phyloP scores from a whole-genome alignment of 164 flowering plant species.

The Aristolochia californica region DNA sequence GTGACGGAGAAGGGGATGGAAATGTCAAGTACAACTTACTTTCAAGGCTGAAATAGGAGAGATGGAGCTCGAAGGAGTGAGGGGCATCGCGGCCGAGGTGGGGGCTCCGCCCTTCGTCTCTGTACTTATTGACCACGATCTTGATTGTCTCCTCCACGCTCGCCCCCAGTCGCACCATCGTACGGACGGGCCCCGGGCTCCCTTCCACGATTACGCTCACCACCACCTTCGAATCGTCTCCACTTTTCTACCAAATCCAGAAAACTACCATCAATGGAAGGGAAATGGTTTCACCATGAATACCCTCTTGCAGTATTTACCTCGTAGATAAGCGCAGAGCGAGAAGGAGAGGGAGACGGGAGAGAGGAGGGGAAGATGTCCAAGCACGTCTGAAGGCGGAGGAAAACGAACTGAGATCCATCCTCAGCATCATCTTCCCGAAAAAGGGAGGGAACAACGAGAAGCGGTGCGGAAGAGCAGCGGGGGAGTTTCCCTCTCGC shows the following conservation, averaged over 20 bases:
- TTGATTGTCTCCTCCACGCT: slow-evolving; percentile 66
- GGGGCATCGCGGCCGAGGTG: slow-evolving; percentile 21
- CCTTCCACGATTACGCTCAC: slow-evolving; percentile 79
- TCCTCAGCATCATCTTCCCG: not conserved
- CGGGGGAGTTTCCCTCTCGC: slow-evolving; percentile 18
- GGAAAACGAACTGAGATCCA: not conserved
- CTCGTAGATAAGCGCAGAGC: not conserved
- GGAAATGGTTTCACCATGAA: too few relatives aligned
- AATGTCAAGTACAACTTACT: slow-evolving; percentile 28
- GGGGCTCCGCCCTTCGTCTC: slow-evolving; percentile 64
- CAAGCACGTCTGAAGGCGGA: slow-evolving; percentile 24
- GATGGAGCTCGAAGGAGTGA: slow-evolving; percentile 39
- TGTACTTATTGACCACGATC: slow-evolving; percentile 43
- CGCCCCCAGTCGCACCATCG: slow-evolving; percentile 64
- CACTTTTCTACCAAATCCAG: slow-evolving; percentile 16
- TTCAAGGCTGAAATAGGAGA: slow-evolving; percentile 77
- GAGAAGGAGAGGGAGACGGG: slow-evolving; percentile 7
- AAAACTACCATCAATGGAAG: too few relatives aligned
- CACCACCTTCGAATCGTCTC: slow-evolving; percentile 66
- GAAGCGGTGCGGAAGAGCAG: slow-evolving; percentile 39
- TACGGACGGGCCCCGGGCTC: slow-evolving; percentile 69
- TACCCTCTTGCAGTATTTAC: too few relatives aligned
- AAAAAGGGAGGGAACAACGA: slow-evolving; percentile 4
- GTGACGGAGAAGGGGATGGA: too few relatives aligned
- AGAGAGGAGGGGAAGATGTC: slow-evolving; percentile 24